These are phyloP conservation scores for Cladosporium sp. DNA, from an alignment of 2,329 filamentous ascomycete genomes.

Conservation along the genomic window DNA sequence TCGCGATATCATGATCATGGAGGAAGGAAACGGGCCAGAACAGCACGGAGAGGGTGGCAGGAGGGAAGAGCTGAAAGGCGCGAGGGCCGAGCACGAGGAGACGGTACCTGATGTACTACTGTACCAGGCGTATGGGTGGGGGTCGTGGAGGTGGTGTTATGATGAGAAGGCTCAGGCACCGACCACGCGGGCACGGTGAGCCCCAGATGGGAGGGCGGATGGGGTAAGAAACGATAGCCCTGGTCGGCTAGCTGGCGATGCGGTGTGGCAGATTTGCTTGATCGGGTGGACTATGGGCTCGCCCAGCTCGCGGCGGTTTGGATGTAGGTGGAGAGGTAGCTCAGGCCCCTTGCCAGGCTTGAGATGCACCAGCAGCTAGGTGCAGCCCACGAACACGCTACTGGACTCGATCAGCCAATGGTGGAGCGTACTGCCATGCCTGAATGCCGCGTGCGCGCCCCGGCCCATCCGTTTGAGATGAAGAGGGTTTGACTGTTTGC, in stretches of 20 bases:
- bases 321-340: conserved; percentile 1
- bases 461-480: background rate
- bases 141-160: background rate
- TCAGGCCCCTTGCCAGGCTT: conserved; percentile 2
- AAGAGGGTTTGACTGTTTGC: conserved; percentile 1
- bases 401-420: background rate
- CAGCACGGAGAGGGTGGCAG: background rate
- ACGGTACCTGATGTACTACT: conserved; percentile 9
- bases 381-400: conserved; percentile 5
- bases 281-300: background rate
- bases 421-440: background rate
- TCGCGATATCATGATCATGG: conserved; percentile 5
- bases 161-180: conserved; percentile 4
- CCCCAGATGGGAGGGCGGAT: conserved; percentile 6
- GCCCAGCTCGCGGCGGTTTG: conserved; percentile 2
- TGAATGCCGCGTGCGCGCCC: conserved; percentile 3
- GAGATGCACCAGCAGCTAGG: conserved; percentile 11
- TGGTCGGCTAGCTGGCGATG: conserved; percentile 6
- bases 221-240: conserved; percentile 4
- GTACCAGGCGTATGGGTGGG: conserved; percentile 5
- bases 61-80: background rate
- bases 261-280: conserved; percentile 6
- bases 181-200: conserved; percentile 3
- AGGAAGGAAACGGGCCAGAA: background rate
- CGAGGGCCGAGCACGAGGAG: conserved; percentile 2